Evolutionary conservation across 2,329 filamentous ascomycete genomes (phyloP).

Genomic region (Fusarium nygamai): DNA sequence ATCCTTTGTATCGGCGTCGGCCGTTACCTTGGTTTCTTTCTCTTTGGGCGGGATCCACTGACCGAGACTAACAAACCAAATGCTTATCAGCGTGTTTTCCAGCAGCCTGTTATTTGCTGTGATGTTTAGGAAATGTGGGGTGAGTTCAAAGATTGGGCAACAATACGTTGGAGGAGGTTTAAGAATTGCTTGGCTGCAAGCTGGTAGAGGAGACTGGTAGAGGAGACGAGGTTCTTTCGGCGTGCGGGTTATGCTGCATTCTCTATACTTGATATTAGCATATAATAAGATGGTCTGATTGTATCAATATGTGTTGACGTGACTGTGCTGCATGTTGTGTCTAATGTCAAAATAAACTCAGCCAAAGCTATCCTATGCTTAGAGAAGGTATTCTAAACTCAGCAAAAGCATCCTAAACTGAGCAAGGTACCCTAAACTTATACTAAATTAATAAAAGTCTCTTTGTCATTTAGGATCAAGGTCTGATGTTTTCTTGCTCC

Average conservation of each 20-base stretch:
- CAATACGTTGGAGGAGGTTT: background rate
- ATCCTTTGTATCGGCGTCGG: constrained; percentile 86
- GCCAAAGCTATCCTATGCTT: background rate
- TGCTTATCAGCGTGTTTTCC: constrained; percentile 49
- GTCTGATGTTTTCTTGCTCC: background rate
- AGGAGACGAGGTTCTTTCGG: too few relatives aligned
- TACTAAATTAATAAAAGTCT: background rate
- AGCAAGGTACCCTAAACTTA: background rate
- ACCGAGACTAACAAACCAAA: constrained; percentile 45
- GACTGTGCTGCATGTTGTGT: background rate
- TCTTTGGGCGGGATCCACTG: constrained; percentile 76
- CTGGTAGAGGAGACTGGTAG: background rate
- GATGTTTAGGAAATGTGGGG: constrained; percentile 38
- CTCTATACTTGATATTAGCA: background rate
- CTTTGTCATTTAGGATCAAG: background rate
- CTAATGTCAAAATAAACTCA: too few relatives aligned
- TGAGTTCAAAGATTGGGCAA: too few relatives aligned
- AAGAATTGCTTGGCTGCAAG: background rate
- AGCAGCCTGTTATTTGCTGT: constrained; percentile 55
- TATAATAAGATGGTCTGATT: background rate
- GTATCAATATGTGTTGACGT: too few relatives aligned
- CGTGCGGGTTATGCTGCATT: background rate
- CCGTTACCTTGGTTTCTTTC: constrained; percentile 75
- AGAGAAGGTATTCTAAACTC: too few relatives aligned
- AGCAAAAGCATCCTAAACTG: too few relatives aligned